Conservation (phyloP, 805 yeast species). For the Jamesozyma gamospora region DNA sequence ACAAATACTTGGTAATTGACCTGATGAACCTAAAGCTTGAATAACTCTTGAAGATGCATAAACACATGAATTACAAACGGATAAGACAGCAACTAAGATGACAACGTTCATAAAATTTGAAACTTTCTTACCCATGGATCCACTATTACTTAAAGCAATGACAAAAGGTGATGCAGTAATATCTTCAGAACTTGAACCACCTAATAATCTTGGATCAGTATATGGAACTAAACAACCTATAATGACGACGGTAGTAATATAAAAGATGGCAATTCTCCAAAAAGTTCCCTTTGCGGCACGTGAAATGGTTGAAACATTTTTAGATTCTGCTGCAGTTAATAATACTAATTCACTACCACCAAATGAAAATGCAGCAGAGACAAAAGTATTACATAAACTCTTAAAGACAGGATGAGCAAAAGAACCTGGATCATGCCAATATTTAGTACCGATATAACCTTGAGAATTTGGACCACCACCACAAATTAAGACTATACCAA, state of each 20-base stretch:
- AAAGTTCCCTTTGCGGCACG: slow-evolving; percentile 64
- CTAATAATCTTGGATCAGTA: slow-evolving; percentile 39
- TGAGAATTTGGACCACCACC: slow-evolving; percentile 35
- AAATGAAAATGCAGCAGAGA: slow-evolving; percentile 64
- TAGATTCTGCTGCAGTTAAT: slow-evolving; percentile 65
- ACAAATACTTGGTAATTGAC: slow-evolving; percentile 40
- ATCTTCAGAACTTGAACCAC: slow-evolving; percentile 43
- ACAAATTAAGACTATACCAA: slow-evolving; percentile 38
- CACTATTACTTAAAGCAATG: slow-evolving; percentile 47
- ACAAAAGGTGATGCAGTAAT: slow-evolving; percentile 42
- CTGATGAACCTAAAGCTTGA: slow-evolving; percentile 41
- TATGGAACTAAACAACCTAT: slow-evolving; percentile 51
- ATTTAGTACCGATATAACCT: slow-evolving; percentile 10
- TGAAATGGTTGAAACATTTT: slow-evolving; percentile 46
- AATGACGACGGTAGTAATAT: slow-evolving; percentile 43
- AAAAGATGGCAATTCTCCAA: slow-evolving; percentile 49
- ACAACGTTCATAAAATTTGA: slow-evolving; percentile 50
- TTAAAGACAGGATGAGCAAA: slow-evolving; percentile 52
- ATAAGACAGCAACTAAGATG: slow-evolving; percentile 46
- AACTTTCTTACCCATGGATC: slow-evolving; percentile 41
- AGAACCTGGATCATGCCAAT: slow-evolving; percentile 46
- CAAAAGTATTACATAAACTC: slow-evolving; percentile 20
- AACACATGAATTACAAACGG: slow-evolving; percentile 54
- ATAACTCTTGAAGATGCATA: slow-evolving; percentile 52
- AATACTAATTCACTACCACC: slow-evolving; percentile 67